These are phyloP conservation scores for Dentipellis fragilis DNA, from an alignment of 768 basidiomycete genomes.

Conservation along the genomic window DNA sequence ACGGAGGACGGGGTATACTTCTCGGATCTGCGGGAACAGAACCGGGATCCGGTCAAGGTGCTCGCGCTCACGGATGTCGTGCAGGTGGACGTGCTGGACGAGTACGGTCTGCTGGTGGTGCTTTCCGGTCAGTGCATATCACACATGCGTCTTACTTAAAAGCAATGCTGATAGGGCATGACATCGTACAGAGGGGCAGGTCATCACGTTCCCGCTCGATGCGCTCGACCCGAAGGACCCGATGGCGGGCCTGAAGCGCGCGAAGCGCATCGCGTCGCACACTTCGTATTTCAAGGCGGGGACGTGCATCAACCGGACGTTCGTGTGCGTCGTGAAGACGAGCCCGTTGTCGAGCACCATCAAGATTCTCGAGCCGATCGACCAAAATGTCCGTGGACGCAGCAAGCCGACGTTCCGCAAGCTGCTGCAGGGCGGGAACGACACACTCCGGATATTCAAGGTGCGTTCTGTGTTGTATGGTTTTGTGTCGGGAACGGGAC, in stretches of 20 bases:
- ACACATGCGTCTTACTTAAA: not conserved
- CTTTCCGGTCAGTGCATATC: constrained; percentile 63
- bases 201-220: constrained; percentile 92
- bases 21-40: constrained; percentile 70
- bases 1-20: constrained; percentile 96
- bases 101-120: constrained; percentile 92
- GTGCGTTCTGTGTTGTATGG: constrained; percentile 28
- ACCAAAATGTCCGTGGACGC: constrained; percentile 70
- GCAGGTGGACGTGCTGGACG: constrained; percentile 94
- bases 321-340: constrained; percentile 96
- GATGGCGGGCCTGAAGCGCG: constrained; percentile 82
- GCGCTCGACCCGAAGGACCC: constrained; percentile 87
- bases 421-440: constrained; percentile 87
- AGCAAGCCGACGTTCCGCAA: constrained; percentile 92
- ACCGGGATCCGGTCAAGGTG: constrained; percentile 82
- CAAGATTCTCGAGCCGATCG: constrained; percentile 94
- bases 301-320: constrained; percentile 77
- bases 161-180: not conserved
- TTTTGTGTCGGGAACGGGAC: not conserved
- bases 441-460: constrained; percentile 86
- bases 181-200: constrained; percentile 69
- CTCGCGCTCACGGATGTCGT: constrained; percentile 81
- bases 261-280: constrained; percentile 90
- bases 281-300: constrained; percentile 98
- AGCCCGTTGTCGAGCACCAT: constrained; percentile 93